Conservation (phyloP, 129 eudicot species). For the Centrapalus pauciflorus region DNA sequence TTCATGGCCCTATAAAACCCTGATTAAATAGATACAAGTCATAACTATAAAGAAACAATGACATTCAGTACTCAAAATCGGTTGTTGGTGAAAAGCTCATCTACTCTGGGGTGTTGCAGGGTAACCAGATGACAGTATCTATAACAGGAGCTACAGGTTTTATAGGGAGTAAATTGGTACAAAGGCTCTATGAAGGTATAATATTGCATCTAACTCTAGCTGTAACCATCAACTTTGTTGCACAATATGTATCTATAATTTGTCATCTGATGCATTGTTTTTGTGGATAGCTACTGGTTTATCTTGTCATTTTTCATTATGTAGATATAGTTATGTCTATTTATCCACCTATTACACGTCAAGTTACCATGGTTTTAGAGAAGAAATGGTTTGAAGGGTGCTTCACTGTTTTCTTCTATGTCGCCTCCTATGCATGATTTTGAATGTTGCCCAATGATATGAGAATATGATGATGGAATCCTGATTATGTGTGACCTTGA, state of each 20-base stretch:
- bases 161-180: constrained; percentile 80
- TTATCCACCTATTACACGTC: not conserved
- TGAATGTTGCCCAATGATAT: not conserved
- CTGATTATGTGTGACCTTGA: not conserved
- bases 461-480: not conserved
- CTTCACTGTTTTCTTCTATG: not conserved
- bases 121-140: constrained; percentile 72
- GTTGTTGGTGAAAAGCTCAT: constrained; percentile 1
- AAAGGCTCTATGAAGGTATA: constrained; percentile 79
- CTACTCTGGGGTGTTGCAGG: constrained; percentile 35
- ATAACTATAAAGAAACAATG: not conserved
- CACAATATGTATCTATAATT: not conserved
- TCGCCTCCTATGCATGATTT: not conserved
- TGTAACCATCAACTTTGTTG: not conserved
- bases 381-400: not conserved
- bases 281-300: not conserved
- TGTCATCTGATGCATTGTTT: not conserved
- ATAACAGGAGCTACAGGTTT: constrained; percentile 98
- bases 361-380: not conserved
- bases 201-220: not conserved
- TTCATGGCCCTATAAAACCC: not conserved
- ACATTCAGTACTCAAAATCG: not conserved
- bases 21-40: not conserved
- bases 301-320: not conserved
- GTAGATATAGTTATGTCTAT: not conserved